Conservation (phyloP, 1,139 yeast species). For the Suhomyces maxii region DNA sequence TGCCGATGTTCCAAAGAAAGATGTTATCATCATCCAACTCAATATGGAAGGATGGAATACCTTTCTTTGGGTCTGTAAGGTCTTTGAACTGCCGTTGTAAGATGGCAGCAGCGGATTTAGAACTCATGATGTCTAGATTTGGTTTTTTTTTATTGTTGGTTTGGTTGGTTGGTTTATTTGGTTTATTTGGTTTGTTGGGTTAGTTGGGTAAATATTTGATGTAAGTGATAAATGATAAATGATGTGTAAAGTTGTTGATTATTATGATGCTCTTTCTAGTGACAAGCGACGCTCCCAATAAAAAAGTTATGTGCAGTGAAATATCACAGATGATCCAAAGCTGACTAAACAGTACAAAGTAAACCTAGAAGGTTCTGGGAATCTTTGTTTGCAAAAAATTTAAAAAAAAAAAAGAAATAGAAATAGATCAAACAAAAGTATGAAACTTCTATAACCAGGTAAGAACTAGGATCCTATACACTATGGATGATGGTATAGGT, state of each 20-base stretch:
- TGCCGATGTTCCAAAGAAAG: constrained; percentile 89
- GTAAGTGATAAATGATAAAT: too few relatives aligned
- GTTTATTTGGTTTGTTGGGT: neutral
- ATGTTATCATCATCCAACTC: constrained; percentile 87
- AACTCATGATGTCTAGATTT: constrained; percentile 31
- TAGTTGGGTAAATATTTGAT: neutral
- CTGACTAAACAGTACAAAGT: too few relatives aligned
- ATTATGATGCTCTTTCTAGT: neutral
- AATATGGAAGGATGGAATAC: constrained; percentile 88
- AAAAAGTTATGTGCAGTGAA: neutral
- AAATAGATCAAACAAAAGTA: too few relatives aligned
- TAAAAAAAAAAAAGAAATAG: too few relatives aligned
- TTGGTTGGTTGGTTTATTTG: neutral
- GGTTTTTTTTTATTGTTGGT: neutral
- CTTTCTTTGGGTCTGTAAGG: constrained; percentile 89
- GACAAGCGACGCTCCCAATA: neutral
- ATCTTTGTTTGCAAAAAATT: too few relatives aligned
- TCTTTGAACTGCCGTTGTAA: constrained; percentile 93
- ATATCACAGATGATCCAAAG: neutral
- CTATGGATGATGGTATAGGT: too few relatives aligned
- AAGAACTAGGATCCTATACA: too few relatives aligned
- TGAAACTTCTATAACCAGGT: too few relatives aligned
- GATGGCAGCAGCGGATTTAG: constrained; percentile 68
- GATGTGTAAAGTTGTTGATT: neutral
- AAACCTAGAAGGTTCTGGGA: too few relatives aligned